Evolutionary conservation across 73 alveolate species (phyloP), one percentile per base, ranked within the genome.

Genomic region (Diophrys sp.): DNA sequence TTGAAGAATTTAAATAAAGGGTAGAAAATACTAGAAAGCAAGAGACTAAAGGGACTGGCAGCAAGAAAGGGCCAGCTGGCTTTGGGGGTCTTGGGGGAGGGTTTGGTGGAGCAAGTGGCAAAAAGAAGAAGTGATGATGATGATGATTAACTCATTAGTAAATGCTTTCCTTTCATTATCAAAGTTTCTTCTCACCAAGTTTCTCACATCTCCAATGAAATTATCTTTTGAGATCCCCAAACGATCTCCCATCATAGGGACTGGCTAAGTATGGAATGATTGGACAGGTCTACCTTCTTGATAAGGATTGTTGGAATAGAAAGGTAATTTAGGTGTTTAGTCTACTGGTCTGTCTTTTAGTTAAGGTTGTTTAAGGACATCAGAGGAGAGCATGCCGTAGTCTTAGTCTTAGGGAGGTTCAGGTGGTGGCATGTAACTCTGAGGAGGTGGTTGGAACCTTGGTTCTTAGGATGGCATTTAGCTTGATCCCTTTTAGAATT

Each of bases 1-100:
- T 77, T 0, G 91, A 87, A 77, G 94, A 87, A 68, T 87, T 87
- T 79, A 78, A 77, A 55, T 69, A 82, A 57, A 81, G 91, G 70
- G 91, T 80, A 0, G 89, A 83, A 71, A 69, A 82, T 29, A 82
- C 72, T 75, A 67, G 55, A 53, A 83, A 81, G 55, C 78, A 77
- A 30, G 83, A 83, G 24, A 78, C 26, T 23, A 77, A 82, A 70
- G 75, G 44, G 73, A n/a, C n/a, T n/a, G n/a, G n/a, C n/a, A n/a
- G n/a, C n/a, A 75, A 82, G 77, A 82, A 82, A 56, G 62, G 62
- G n/a, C 62, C 5, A 18, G 62, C 18, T 18, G 62, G 62, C n/a
- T n/a, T n/a, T n/a, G n/a, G n/a, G n/a, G n/a, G n/a, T n/a, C n/a
- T n/a, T n/a, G n/a, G n/a, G n/a, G n/a, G n/a, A n/a, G n/a, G n/a